A percentile compares a stretch with the other conserved stretches of the same genome.
Evolutionary conservation across 768 basidiomycete genomes (phyloP).

Genomic region (Calocera viscosa): DNA sequence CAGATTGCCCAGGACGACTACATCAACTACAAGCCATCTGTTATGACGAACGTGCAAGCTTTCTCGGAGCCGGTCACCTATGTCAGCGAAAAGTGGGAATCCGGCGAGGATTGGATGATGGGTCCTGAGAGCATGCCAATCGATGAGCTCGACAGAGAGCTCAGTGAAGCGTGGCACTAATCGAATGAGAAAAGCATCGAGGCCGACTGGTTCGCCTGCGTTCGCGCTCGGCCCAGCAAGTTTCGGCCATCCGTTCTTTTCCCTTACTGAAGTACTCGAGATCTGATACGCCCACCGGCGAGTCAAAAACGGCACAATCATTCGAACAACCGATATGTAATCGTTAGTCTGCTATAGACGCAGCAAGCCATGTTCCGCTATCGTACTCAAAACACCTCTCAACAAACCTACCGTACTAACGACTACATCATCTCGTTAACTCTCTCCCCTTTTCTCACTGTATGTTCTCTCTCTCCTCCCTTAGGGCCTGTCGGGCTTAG

Average conservation of each 20-base stretch:
- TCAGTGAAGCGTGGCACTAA: not conserved
- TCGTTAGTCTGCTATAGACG: conserved; percentile 1
- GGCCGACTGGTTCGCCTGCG: not conserved
- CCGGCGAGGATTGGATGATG: not conserved
- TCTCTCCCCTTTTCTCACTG: not conserved
- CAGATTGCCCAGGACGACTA: not conserved
- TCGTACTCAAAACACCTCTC: not conserved
- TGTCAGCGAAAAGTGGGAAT: not conserved
- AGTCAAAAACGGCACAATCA: not conserved
- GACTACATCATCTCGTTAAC: not conserved
- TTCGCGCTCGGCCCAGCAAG: not conserved
- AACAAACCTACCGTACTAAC: conserved; percentile 1
- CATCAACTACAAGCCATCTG: not conserved
- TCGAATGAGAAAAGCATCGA: not conserved
- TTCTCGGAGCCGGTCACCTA: not conserved
- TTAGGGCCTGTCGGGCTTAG: not conserved
- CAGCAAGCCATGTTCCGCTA: not conserved
- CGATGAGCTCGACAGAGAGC: not conserved
- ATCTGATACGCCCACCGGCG: not conserved
- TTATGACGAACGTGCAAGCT: not conserved
- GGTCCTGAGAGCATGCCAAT: not conserved
- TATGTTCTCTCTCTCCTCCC: not conserved
- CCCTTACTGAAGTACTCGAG: not conserved
- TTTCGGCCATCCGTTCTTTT: not conserved
- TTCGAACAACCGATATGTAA: not conserved